phyloP scores from a whole-genome alignment of 129 eudicot species.

The Centaurea solstitialis region DNA sequence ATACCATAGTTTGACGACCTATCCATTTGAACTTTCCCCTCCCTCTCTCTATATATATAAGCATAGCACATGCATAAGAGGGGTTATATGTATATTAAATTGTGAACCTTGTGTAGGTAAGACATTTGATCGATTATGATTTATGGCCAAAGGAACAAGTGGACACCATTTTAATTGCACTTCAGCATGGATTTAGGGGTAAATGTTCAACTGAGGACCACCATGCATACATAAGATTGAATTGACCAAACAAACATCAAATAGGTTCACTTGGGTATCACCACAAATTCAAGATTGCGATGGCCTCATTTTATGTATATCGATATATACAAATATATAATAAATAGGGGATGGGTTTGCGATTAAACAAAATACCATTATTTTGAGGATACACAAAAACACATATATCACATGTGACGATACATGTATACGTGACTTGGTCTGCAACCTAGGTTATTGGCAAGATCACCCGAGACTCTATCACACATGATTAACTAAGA shows the following conservation, averaged over 20 bases:
- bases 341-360: not conserved
- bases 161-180: constrained; percentile 22
- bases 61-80: constrained; percentile 5
- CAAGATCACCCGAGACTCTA: not conserved
- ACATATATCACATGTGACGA: not conserved
- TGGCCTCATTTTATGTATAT: not conserved
- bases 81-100: constrained; percentile 15
- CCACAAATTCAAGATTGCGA: constrained; percentile 12
- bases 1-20: too few relatives aligned
- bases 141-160: constrained; percentile 36
- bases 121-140: constrained; percentile 36
- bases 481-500: too few relatives aligned
- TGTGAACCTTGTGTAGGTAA: constrained; percentile 13
- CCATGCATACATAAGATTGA: constrained; percentile 14
- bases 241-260: constrained; percentile 21
- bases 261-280: not conserved
- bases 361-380: not conserved
- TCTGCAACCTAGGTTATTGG: not conserved
- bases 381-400: not conserved
- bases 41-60: not conserved
- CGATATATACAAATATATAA: not conserved
- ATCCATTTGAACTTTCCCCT: too few relatives aligned
- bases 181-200: constrained; percentile 27
- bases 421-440: not conserved
- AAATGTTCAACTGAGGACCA: constrained; percentile 29